Conservation (phyloP, 768 basidiomycete species). For the Kwoniella botswanensis region DNA sequence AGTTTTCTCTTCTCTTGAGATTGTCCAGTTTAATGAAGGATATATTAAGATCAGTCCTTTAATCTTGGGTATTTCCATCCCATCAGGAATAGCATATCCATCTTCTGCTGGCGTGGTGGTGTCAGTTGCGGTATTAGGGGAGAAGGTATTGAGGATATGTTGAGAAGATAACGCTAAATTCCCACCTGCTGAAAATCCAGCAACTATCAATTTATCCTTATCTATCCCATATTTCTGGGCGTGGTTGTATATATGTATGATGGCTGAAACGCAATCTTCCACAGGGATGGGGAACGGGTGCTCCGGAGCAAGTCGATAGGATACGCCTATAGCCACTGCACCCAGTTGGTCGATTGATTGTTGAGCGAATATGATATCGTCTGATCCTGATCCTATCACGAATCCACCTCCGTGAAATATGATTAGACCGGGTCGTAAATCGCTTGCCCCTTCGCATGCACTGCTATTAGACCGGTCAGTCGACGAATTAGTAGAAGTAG, state of each 20-base stretch:
- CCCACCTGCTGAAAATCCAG: conserved; percentile 48
- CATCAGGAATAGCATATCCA: conserved; percentile 11
- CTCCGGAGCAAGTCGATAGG: conserved; percentile 44
- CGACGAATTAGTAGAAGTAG: background rate
- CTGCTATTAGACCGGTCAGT: background rate
- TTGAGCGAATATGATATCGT: conserved; percentile 38
- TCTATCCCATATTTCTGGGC: conserved; percentile 36
- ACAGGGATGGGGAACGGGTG: conserved; percentile 45
- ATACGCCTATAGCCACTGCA: conserved; percentile 35
- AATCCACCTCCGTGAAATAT: conserved; percentile 38
- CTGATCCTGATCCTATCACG: conserved; percentile 30
- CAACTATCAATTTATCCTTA: conserved; percentile 25
- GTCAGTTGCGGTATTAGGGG: too few species aligned
- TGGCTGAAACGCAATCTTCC: conserved; percentile 45
- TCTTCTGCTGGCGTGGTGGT: background rate
- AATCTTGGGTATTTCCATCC: conserved; percentile 8
- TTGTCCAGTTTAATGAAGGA: conserved; percentile 37
- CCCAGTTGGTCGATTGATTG: conserved; percentile 24
- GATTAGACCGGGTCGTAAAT: conserved; percentile 20
- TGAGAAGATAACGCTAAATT: conserved; percentile 36
- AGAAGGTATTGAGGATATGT: conserved; percentile 17
- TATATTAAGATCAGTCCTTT: conserved; percentile 34
- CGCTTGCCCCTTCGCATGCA: background rate
- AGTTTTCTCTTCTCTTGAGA: conserved; percentile 27
- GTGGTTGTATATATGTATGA: conserved; percentile 29